Evolutionary conservation across 768 basidiomycete genomes (phyloP).

Genomic region (Collybiopsis confluens): DNA sequence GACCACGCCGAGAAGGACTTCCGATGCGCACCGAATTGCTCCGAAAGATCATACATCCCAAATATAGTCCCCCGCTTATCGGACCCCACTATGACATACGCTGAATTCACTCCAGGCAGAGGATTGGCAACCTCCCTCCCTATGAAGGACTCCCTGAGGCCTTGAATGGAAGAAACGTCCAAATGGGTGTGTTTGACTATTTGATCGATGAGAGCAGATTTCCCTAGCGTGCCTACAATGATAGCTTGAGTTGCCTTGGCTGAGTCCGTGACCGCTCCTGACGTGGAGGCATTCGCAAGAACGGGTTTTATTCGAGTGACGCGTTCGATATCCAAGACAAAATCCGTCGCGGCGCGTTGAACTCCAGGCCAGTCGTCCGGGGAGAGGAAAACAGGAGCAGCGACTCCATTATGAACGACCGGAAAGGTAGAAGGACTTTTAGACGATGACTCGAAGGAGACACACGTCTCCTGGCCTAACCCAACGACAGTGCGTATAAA

Average conservation of each 20-base stretch:
- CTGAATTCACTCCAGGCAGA: slow-evolving; percentile 51
- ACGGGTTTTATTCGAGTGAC: slow-evolving; percentile 52
- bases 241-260: slow-evolving; percentile 47
- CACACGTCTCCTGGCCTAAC: slow-evolving; percentile 47
- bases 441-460: slow-evolving; percentile 35
- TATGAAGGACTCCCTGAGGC: slow-evolving; percentile 65
- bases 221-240: slow-evolving; percentile 62
- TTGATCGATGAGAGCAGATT: slow-evolving; percentile 48
- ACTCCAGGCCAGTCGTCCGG: slow-evolving; percentile 62
- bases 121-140: slow-evolving; percentile 50
- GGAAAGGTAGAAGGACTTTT: slow-evolving; percentile 31
- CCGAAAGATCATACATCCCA: slow-evolving; percentile 62
- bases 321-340: slow-evolving; percentile 55
- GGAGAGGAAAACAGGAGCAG: slow-evolving; percentile 46
- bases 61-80: slow-evolving; percentile 70
- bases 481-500: slow-evolving; percentile 21
- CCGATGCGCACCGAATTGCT: slow-evolving; percentile 53
- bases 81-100: slow-evolving; percentile 64
- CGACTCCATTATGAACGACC: slow-evolving; percentile 40
- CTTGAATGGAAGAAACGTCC: slow-evolving; percentile 53
- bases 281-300: slow-evolving; percentile 47
- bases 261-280: slow-evolving; percentile 17
- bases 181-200: slow-evolving; percentile 49
- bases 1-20: neutral
- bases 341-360: slow-evolving; percentile 55